Evolutionary conservation across 2,329 filamentous ascomycete species (phyloP), one percentile per base, ranked within the genome.

Genomic region (Tolypocladium pustulatum): DNA sequence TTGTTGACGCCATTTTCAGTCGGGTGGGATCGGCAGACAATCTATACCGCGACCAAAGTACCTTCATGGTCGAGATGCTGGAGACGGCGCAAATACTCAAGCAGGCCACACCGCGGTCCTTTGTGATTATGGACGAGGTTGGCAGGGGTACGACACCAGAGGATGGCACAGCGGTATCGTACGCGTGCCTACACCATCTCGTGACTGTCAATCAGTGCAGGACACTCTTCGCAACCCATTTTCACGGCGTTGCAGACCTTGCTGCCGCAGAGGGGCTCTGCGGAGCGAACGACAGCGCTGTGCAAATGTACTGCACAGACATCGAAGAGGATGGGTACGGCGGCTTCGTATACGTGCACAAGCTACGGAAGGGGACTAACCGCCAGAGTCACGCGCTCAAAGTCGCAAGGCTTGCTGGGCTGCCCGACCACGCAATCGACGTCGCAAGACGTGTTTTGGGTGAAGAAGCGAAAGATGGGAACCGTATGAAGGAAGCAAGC

Each of bases 21-120:
- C 89, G 94, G 69, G 88, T 95, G 27, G 94, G 94, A 1, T 95
- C 91, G 1, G 94, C 93, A 1, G 95, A 99, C 72, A 93, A 96
- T 70, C 79, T 99, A n/a, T 97, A 89, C 75, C 84, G 86, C 56
- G 89, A 96, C 75, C 92, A 97, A 72, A 96, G 91, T 57, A 99
- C 95, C 0, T 99, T 99, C 73, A 97, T 99, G 94, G 91, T 97
- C 1, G 94, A 99, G 75, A 99, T 99, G 94, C 81, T 97, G 2
- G 94, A 99, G 74, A 96, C 94, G 25, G 92, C 93, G 1, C 82
- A 88, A 32, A 99, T 99, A 57, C 80, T 99, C 57, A 89, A 88
- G 61, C 81, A 89, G 64, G 93, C 94, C 0, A 97, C 93, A 0
- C 75, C 85, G 1, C 82, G 87, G 30, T 94, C 89, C 0, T 95